Evolutionary conservation across 2,329 filamentous ascomycete species (phyloP), one percentile per base, ranked within the genome.

Genomic region (Aspergillus sp.): DNA sequence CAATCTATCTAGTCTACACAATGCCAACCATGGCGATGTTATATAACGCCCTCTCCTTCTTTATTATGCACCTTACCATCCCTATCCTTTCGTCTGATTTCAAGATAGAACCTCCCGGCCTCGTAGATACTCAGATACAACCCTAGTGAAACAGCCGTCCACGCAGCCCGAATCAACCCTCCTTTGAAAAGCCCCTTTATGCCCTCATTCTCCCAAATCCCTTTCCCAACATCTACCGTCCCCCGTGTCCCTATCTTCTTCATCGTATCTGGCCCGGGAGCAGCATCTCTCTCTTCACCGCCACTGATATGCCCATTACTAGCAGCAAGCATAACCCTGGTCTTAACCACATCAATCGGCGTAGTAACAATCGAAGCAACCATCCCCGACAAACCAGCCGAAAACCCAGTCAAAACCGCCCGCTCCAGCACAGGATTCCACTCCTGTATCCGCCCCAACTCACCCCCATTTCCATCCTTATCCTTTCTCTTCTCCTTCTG

Each of bases 71-170:
- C 19, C 15, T 22, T 13, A 25, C 22, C 22, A 22, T 60, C 57
- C 43, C 49, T 49, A 33, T 51, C 49, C 47, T 48, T 56, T 45
- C 64, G 56, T 38, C 60, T 55, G 44, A 62, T 63, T 56, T 72
- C 68, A 19, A 73, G 52, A 74, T 81, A 88, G 35, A 80, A 72
- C 61, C 88, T 83, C 7, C 86, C 85, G 54, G 83, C 84, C 66
- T 95, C 90, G 68, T 95, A 95, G 39, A 86, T 85, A 20, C 88
- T 88, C 38, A 95, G 71, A 73, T 95, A 95, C 48, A 95, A 70
- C 3, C 89, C 89, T 62, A 86, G 86, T 0, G 89, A 88, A 4
- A 94, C 55, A 46, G 88, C 84, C 12, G 90, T 93, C 90, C 90
- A 95, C 1, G 79, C 79, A 7, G 79, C 82, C 50, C 90, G 79